Conservation (phyloP, 208 protist species). For the Leishmania arabica region DNA sequence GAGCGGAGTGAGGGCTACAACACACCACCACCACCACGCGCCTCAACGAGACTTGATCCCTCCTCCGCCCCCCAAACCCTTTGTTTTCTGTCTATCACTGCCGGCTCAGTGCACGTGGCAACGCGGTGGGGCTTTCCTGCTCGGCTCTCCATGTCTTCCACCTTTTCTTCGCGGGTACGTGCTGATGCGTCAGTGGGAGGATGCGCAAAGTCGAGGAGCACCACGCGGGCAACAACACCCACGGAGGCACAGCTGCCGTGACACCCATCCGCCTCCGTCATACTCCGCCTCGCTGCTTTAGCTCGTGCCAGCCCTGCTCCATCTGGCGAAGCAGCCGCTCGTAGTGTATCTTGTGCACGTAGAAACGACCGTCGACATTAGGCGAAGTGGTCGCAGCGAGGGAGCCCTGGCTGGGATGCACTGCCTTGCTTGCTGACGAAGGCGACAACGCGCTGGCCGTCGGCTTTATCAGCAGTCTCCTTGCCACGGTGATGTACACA, state of each 20-base stretch:
- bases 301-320: slow-evolving; percentile 22
- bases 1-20: not conserved
- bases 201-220: too few relatives aligned
- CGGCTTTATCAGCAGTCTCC: not conserved
- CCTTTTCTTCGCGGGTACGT: not conserved
- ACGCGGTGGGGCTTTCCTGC: not conserved
- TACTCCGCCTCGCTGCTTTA: slow-evolving; percentile 8
- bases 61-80: not conserved
- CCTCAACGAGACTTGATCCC: not conserved
- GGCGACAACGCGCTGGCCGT: not conserved
- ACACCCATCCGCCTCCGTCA: not conserved
- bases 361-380: slow-evolving; percentile 5
- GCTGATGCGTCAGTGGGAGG: not conserved
- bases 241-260: not conserved
- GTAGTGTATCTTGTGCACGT: slow-evolving; percentile 20
- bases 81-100: not conserved
- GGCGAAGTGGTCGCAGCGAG: not conserved
- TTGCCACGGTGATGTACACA: slow-evolving; percentile 17
- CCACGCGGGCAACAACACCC: not conserved
- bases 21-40: not conserved
- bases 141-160: not conserved
- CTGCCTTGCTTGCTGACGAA: not conserved
- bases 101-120: not conserved
- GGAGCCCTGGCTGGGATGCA: not conserved
- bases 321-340: slow-evolving; percentile 26